Conservation (phyloP, 176 grass and related monocot species). For the Lolium multiflorum region DNA sequence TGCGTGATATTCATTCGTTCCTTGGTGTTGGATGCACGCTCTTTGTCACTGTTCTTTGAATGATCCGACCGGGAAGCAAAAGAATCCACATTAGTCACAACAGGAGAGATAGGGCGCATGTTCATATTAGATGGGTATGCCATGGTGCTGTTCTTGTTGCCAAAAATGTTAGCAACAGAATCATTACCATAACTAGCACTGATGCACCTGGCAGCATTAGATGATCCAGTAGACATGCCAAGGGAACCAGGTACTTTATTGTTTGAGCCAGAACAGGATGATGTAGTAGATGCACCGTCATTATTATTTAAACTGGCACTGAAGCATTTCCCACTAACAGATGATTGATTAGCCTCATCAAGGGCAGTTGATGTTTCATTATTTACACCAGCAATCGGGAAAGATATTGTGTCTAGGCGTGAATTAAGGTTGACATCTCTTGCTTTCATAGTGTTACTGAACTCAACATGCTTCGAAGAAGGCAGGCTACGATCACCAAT, state of each 20-base stretch:
- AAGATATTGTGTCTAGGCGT: slow-evolving; percentile 48
- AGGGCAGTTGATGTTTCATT: slow-evolving; percentile 45
- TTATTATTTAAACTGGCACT: slow-evolving; percentile 51
- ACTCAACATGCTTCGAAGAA: slow-evolving; percentile 40
- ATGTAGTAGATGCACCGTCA: slow-evolving; percentile 35
- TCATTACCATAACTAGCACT: slow-evolving; percentile 46
- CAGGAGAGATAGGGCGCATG: slow-evolving; percentile 36
- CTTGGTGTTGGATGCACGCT: slow-evolving; percentile 23
- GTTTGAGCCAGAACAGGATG: slow-evolving; percentile 45
- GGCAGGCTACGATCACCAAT: slow-evolving; percentile 45
- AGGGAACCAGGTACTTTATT: slow-evolving; percentile 41
- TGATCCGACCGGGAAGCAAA: slow-evolving; percentile 30
- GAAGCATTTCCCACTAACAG: slow-evolving; percentile 45
- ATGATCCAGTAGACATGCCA: slow-evolving; percentile 22
- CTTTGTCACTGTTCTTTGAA: slow-evolving; percentile 45
- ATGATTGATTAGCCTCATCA: slow-evolving; percentile 39
- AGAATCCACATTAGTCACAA: slow-evolving; percentile 43
- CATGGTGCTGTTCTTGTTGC: slow-evolving; percentile 32
- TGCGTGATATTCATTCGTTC: slow-evolving; percentile 43
- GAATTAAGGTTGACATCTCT: slow-evolving; percentile 60
- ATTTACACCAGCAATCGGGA: slow-evolving; percentile 54
- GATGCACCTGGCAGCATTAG: slow-evolving; percentile 33
- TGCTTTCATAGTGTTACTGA: slow-evolving; percentile 49
- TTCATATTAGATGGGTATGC: slow-evolving; percentile 36
- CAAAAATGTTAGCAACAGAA: slow-evolving; percentile 42